These are phyloP conservation scores for Candida fluviatilis DNA, from an alignment of 805 yeast genomes.

Conservation along the genomic window DNA sequence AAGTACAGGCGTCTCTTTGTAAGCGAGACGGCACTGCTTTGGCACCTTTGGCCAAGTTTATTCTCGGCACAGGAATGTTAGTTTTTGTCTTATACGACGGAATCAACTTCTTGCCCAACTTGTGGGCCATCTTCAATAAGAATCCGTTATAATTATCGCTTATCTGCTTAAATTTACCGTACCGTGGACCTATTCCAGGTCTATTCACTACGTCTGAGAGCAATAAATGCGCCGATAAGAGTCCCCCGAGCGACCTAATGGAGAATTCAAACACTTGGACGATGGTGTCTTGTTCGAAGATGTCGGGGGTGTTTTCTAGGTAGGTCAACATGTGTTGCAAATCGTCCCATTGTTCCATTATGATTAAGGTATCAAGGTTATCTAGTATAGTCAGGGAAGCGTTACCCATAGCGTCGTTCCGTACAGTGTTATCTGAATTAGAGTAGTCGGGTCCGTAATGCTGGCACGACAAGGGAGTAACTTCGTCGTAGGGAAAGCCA, in stretches of 20 bases:
- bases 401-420: slow-evolving; percentile 85
- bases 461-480: slow-evolving; percentile 66
- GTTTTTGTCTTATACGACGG: slow-evolving; percentile 64
- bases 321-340: slow-evolving; percentile 37
- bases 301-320: slow-evolving; percentile 33
- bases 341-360: slow-evolving; percentile 59
- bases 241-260: slow-evolving; percentile 78
- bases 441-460: slow-evolving; percentile 63
- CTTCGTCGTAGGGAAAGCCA: slow-evolving; percentile 83
- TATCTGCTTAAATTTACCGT: slow-evolving; percentile 27
- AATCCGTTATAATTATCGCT: slow-evolving; percentile 59
- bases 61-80: slow-evolving; percentile 75
- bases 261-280: slow-evolving; percentile 88
- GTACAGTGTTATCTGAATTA: slow-evolving; percentile 48
- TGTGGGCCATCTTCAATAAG: slow-evolving; percentile 66
- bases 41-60: slow-evolving; percentile 59
- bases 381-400: slow-evolving; percentile 77
- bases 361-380: slow-evolving; percentile 71
- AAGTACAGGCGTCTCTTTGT: slow-evolving; percentile 70
- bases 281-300: slow-evolving; percentile 60
- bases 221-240: slow-evolving; percentile 68
- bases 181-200: slow-evolving; percentile 16
- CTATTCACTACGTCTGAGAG: slow-evolving; percentile 23
- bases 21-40: slow-evolving; percentile 38
- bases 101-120: slow-evolving; percentile 66